A percentile compares a stretch with the other conserved stretches of the same genome.
phyloP scores from a whole-genome alignment of 2,329 filamentous ascomycete genomes.

The Botrytis deweyae region DNA sequence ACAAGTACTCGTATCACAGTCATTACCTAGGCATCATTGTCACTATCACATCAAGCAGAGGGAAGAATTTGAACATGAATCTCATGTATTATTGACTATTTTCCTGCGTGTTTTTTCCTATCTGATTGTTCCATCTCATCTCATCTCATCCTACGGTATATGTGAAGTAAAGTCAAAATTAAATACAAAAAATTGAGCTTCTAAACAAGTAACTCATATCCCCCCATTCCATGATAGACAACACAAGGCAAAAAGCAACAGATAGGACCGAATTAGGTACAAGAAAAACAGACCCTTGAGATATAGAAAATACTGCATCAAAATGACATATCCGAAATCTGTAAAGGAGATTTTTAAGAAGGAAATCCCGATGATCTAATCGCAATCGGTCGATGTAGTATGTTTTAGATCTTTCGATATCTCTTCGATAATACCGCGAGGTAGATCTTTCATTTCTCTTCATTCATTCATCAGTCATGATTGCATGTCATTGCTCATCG shows the following conservation, averaged over 20 bases:
- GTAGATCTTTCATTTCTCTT: slow-evolving; percentile 8
- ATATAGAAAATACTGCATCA: slow-evolving; percentile 10
- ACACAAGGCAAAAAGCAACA: slow-evolving; percentile 7
- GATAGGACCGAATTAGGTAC: slow-evolving; percentile 16
- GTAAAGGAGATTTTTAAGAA: slow-evolving; percentile 5
- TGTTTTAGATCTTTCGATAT: not conserved
- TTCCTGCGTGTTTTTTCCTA: not conserved
- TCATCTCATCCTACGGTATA: slow-evolving; percentile 8
- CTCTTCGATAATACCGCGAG: slow-evolving; percentile 10
- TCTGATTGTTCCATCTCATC: slow-evolving; percentile 10
- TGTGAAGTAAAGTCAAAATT: slow-evolving; percentile 3
- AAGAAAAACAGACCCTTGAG: slow-evolving; percentile 10
- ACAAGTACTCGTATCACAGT: slow-evolving; percentile 10
- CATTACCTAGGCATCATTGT: not conserved
- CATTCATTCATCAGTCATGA: slow-evolving; percentile 19
- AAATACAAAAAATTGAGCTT: slow-evolving; percentile 2
- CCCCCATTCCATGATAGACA: slow-evolving; percentile 13
- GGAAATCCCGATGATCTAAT: slow-evolving; percentile 17
- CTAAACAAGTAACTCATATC: not conserved
- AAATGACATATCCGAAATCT: slow-evolving; percentile 3
- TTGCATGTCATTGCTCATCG: slow-evolving; percentile 22
- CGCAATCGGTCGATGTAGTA: slow-evolving; percentile 17
- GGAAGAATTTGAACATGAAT: slow-evolving; percentile 6
- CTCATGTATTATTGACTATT: slow-evolving; percentile 5
- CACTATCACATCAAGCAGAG: not conserved